Percentiles rank a stretch among this genome's conserved stretches.
phyloP scores from a whole-genome alignment of 1,284 basidiomycete genomes.

The Sanghuangporus weigelae region DNA sequence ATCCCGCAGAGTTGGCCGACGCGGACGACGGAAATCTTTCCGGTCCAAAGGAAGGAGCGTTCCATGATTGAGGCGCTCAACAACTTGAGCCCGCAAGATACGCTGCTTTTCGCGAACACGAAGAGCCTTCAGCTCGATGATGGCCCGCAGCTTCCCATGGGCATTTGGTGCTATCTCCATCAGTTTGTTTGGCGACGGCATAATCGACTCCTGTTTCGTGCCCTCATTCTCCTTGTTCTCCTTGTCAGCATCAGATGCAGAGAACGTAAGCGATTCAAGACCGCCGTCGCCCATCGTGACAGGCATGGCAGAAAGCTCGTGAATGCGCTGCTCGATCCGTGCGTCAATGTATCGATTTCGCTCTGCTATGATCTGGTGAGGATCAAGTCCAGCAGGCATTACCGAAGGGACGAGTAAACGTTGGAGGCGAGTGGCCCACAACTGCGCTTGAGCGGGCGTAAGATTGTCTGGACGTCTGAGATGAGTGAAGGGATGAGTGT shows the following conservation, averaged over 20 bases:
- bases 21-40: constrained; percentile 82
- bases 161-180: constrained; percentile 50
- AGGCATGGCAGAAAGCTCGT: constrained; percentile 82
- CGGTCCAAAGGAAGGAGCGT: constrained; percentile 91
- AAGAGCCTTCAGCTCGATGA: constrained; percentile 95
- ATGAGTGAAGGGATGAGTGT: constrained; percentile 77
- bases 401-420: constrained; percentile 83
- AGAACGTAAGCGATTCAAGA: constrained; percentile 47
- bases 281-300: constrained; percentile 79
- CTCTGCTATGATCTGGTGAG: constrained; percentile 86
- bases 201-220: constrained; percentile 17
- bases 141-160: constrained; percentile 80
- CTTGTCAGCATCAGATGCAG: constrained; percentile 37
- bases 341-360: constrained; percentile 89
- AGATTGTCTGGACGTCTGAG: constrained; percentile 57
- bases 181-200: constrained; percentile 20
- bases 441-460: constrained; percentile 37
- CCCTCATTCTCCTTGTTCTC: constrained; percentile 35
- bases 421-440: constrained; percentile 71
- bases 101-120: constrained; percentile 89
- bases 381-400: constrained; percentile 92
- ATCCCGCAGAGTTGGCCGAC: constrained; percentile 87
- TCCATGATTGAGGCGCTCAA: constrained; percentile 85
- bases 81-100: constrained; percentile 78
- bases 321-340: constrained; percentile 84